Base-by-base conservation (phyloP, 1,284 basidiomycete genomes). In the Wolfiporia cocos region DNA sequence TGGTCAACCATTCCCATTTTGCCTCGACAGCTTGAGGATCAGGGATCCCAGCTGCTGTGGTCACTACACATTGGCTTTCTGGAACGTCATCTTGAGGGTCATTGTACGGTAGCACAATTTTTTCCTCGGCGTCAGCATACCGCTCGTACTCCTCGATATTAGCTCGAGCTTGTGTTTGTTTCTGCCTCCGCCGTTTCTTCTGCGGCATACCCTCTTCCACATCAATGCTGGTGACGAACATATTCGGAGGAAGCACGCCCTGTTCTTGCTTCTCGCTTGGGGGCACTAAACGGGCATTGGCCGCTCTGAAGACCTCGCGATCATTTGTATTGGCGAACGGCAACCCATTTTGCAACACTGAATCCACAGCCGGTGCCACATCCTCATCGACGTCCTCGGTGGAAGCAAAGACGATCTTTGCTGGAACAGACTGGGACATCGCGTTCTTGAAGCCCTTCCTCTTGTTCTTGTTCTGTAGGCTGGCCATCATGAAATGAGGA, bases 401-500 rank as follows among this genome's bases (percentile, higher is more conserved):
- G 12, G 59, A 65, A 4, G 55, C 51, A 50, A 86, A 87, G n/a
- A 78, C 62, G 42, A 86, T 82, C 55, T 76, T 83, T 20, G 66
- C 55, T 0, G 76, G 70, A 3, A 76, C 62, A 0, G 70, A 65
- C 10, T 55, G 65, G 0, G 58, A 48, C 58, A 83, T 68, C 3
- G 73, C 63, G 31, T 71, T 63, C 52, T 73, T 78, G 61, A 81
- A 86, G 10, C 76, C 78, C 46, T 74, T 80, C 38, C 74, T 76
- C 59, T 87, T 86, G 61, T 86, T 86, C 58, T 86, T 86, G 55
- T 85, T 86, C 37, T 75, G 68, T 12, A 86, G 61, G 1, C 74
- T 76, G 39, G 76, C 66, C 76, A 80, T 78, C 63, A 74, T 71
- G 35, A 71, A 47, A 30, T 51, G 41, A 1, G 56, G 45, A 2